A percentile compares a stretch with the other conserved stretches of the same genome.
These are phyloP conservation scores for Dipteronia sinensis DNA, from an alignment of 345 rosid species.

Conservation along the genomic window DNA sequence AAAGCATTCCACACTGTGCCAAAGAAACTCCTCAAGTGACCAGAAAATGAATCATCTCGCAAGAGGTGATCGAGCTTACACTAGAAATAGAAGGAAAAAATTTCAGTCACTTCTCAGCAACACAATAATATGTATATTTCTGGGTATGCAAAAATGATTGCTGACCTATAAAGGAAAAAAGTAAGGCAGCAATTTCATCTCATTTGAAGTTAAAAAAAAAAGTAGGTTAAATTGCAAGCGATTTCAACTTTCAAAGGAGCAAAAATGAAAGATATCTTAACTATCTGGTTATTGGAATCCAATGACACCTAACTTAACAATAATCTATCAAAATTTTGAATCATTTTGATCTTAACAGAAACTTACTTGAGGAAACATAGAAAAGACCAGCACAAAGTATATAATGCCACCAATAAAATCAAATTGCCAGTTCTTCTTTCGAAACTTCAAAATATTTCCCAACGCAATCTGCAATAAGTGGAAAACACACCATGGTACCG, in stretches of 20 bases:
- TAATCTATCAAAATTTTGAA: background rate
- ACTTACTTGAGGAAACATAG: conserved; percentile 91
- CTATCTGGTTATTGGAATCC: background rate
- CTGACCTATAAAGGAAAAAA: conserved; percentile 1
- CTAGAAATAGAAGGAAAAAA: conserved; percentile 45
- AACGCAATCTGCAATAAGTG: conserved; percentile 76
- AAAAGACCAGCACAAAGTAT: conserved; percentile 85
- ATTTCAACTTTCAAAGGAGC: conserved; percentile 13
- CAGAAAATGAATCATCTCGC: conserved; percentile 88
- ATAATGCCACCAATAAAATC: conserved; percentile 97
- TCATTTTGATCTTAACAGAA: conserved; percentile 15
- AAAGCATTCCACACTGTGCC: conserved; percentile 74
- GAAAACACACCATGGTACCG: conserved; percentile 17
- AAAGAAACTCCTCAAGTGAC: conserved; percentile 83
- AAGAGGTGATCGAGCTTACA: conserved; percentile 88
- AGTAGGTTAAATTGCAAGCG: background rate
- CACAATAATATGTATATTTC: background rate
- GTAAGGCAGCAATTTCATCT: background rate
- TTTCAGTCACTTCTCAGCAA: conserved; percentile 24
- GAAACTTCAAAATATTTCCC: conserved; percentile 98
- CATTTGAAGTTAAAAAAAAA: background rate
- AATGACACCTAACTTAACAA: conserved; percentile 11
- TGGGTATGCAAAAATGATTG: background rate
- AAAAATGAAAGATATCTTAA: background rate
- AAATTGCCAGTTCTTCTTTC: conserved; percentile 99